Percentiles rank a stretch among this genome's conserved stretches.
Evolutionary conservation across 164 flowering plant species (phyloP).

Genomic region (Taxillus chinensis): DNA sequence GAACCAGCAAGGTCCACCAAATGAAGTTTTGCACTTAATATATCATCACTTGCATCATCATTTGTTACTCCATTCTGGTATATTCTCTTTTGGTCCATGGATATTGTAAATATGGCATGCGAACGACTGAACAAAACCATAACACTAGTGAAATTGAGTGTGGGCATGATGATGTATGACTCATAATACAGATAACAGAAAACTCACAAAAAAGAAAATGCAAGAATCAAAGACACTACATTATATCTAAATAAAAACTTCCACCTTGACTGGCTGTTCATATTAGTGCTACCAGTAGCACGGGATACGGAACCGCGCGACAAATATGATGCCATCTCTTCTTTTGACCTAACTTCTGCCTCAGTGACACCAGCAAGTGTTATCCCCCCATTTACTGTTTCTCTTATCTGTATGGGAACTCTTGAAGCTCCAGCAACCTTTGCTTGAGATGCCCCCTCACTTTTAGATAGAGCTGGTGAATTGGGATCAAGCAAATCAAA

Average conservation of each 20-base stretch:
- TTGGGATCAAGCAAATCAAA: slow-evolving; percentile 68
- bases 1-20: slow-evolving; percentile 98
- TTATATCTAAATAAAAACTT: background rate
- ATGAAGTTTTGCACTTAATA: slow-evolving; percentile 83
- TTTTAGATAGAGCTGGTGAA: slow-evolving; percentile 19
- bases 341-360: slow-evolving; percentile 71
- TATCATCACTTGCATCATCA: slow-evolving; percentile 67
- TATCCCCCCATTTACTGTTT: slow-evolving; percentile 80
- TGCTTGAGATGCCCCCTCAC: slow-evolving; percentile 26
- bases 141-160: background rate
- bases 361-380: slow-evolving; percentile 92
- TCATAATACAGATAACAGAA: background rate
- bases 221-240: too few relatives aligned
- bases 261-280: slow-evolving; percentile 97
- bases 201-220: background rate
- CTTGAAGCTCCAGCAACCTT: slow-evolving; percentile 49
- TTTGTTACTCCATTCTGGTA: slow-evolving; percentile 10
- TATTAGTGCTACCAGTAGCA: slow-evolving; percentile 95
- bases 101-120: slow-evolving; percentile 97
- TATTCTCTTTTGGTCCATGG: slow-evolving; percentile 76
- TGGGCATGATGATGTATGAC: background rate
- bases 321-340: slow-evolving; percentile 79
- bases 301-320: slow-evolving; percentile 76
- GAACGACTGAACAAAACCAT: slow-evolving; percentile 62
- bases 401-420: slow-evolving; percentile 91